These are phyloP conservation scores for Yamadazyma buinensis DNA, from an alignment of 1,139 yeast species.

Conservation along the genomic window DNA sequence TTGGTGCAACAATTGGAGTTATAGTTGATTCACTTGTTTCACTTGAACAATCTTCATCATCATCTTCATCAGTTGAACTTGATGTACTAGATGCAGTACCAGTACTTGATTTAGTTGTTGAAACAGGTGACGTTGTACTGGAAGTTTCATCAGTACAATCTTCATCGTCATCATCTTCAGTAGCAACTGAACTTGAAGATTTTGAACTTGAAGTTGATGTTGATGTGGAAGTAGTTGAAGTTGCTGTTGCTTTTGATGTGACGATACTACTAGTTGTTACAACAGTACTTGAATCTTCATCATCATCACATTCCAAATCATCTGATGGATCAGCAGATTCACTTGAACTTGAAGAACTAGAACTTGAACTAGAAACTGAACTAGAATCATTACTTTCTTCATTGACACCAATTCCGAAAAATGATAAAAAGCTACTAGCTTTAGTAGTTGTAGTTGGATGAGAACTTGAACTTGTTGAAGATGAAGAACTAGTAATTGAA, in stretches of 20 bases:
- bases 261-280: not conserved
- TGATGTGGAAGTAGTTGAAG: not conserved
- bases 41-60: conserved; percentile 13
- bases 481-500: not conserved
- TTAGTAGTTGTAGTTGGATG: not conserved
- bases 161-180: conserved; percentile 10
- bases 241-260: not conserved
- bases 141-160: conserved; percentile 8
- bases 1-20: too few relatives aligned
- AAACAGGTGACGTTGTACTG: not conserved
- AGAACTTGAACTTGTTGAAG: not conserved
- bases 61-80: conserved; percentile 8
- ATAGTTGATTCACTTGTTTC: too few relatives aligned
- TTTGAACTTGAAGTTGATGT: not conserved
- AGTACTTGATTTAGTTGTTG: not conserved
- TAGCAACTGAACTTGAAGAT: conserved; percentile 1
- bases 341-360: conserved; percentile 4
- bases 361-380: not conserved
- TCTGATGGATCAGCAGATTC: conserved; percentile 4
- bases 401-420: conserved; percentile 4
- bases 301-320: conserved; percentile 10
- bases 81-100: not conserved
- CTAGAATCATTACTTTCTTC: conserved; percentile 5
- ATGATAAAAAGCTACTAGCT: conserved; percentile 1
- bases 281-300: conserved; percentile 7